These are phyloP conservation scores for Fusarium burgessii DNA, from an alignment of 2,329 filamentous ascomycete species.

Conservation along the genomic window DNA sequence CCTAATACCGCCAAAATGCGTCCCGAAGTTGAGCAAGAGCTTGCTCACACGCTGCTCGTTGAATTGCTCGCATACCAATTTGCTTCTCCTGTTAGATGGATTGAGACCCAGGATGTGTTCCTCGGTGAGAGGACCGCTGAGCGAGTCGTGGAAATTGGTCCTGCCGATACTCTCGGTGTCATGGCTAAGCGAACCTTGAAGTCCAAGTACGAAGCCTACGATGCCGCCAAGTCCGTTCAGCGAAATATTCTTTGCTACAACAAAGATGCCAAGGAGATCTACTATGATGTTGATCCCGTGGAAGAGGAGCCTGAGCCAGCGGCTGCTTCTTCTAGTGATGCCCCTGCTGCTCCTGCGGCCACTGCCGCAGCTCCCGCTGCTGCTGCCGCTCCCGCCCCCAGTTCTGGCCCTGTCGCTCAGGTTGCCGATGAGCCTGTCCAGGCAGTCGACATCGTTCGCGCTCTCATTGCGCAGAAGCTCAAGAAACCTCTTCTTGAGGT, in stretches of 20 bases:
- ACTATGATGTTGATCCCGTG: slow-evolving; percentile 96
- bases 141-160: slow-evolving; percentile 97
- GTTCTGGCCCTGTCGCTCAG: slow-evolving; percentile 86
- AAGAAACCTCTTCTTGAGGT: slow-evolving; percentile 94
- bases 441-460: slow-evolving; percentile 88
- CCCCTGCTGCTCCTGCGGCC: slow-evolving; percentile 65
- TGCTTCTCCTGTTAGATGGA: slow-evolving; percentile 98
- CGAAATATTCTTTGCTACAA: slow-evolving; percentile 99
- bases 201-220: slow-evolving; percentile 98
- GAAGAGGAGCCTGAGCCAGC: slow-evolving; percentile 85
- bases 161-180: slow-evolving; percentile 93
- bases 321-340: slow-evolving; percentile 60
- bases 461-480: slow-evolving; percentile 94
- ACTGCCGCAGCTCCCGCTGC: slow-evolving; percentile 67
- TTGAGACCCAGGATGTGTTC: slow-evolving; percentile 99
- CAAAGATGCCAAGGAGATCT: slow-evolving; percentile 99
- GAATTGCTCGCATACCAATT: slow-evolving; percentile 99
- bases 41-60: slow-evolving; percentile 96
- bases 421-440: slow-evolving; percentile 88
- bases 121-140: slow-evolving; percentile 95
- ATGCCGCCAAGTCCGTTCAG: slow-evolving; percentile 95
- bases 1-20: slow-evolving; percentile 74
- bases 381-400: slow-evolving; percentile 69
- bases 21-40: slow-evolving; percentile 99
- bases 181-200: slow-evolving; percentile 97